These are phyloP conservation scores for Didymella arachidicola DNA, from an alignment of 2,329 filamentous ascomycete species.

Conservation along the genomic window DNA sequence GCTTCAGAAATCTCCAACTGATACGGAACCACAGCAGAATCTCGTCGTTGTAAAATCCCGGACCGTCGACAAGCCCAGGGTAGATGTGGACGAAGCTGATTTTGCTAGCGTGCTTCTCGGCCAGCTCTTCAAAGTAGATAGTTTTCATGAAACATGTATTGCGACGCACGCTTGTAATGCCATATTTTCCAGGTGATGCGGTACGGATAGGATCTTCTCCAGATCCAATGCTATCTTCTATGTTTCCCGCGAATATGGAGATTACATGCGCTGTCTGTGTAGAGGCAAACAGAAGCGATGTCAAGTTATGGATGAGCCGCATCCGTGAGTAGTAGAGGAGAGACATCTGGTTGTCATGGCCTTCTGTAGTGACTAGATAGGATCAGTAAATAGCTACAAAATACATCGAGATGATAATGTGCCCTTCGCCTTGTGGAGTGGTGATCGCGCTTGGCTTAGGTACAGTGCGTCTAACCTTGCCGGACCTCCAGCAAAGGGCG, in stretches of 20 bases:
- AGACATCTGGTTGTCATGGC: conserved; percentile 45
- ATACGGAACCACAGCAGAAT: conserved; percentile 44
- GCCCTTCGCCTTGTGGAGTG: conserved; percentile 55
- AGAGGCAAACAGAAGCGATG: conserved; percentile 44
- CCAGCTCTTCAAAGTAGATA: conserved; percentile 40
- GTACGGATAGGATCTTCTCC: conserved; percentile 41
- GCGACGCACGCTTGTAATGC: conserved; percentile 37
- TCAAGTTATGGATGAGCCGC: conserved; percentile 51
- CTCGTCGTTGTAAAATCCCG: conserved; percentile 33
- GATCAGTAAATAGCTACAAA: background rate
- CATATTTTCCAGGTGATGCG: conserved; percentile 31
- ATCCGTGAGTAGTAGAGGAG: conserved; percentile 50
- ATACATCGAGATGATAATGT: conserved; percentile 46
- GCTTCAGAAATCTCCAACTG: conserved; percentile 35
- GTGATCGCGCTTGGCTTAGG: conserved; percentile 39
- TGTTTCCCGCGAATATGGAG: conserved; percentile 46
- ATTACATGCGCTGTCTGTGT: conserved; percentile 37
- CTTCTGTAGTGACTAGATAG: conserved; percentile 49
- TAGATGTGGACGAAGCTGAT: conserved; percentile 44
- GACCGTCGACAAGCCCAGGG: conserved; percentile 47
- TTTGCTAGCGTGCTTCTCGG: conserved; percentile 30
- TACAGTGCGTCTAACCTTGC: conserved; percentile 49
- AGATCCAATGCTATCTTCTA: conserved; percentile 38
- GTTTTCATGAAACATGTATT: conserved; percentile 46
- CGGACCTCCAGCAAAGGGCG: conserved; percentile 27